phyloP scores from a whole-genome alignment of 352 stramenopile species.

The Phytophthora ohioensis region DNA sequence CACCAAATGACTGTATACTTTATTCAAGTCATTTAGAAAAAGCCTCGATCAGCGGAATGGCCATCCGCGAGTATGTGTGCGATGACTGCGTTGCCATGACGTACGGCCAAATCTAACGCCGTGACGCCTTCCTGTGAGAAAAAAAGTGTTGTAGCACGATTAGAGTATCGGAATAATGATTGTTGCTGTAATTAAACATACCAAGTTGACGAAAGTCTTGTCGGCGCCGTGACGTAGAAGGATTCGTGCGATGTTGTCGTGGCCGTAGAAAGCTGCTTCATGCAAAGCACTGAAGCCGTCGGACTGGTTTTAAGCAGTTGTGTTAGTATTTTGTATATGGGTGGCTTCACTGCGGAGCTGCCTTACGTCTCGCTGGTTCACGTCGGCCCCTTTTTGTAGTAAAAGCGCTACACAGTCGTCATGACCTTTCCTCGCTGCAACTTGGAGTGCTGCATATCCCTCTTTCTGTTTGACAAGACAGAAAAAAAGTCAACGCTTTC shows the following conservation, averaged over 20 bases:
- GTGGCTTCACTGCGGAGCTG: no score
- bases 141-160: not conserved
- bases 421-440: conserved; percentile 63
- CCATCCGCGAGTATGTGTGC: conserved; percentile 68
- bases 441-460: conserved; percentile 66
- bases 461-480: conserved; percentile 45
- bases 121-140: conserved; percentile 65
- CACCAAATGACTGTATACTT: conserved; percentile 29
- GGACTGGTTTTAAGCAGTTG: conserved; percentile 39
- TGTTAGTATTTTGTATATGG: no score
- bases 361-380: conserved; percentile 70
- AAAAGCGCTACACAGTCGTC: conserved; percentile 67
- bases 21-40: conserved; percentile 60
- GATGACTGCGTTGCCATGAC: conserved; percentile 69
- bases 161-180: conserved; percentile 6
- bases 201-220: conserved; percentile 66
- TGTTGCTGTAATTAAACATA: conserved; percentile 17
- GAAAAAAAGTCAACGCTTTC: not conserved
- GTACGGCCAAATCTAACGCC: conserved; percentile 69
- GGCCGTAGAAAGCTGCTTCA: conserved; percentile 67
- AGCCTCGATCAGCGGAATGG: conserved; percentile 58
- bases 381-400: conserved; percentile 55
- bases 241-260: conserved; percentile 69
- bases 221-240: conserved; percentile 60
- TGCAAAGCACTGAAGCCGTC: conserved; percentile 78